Conservation (phyloP, 331 rosid genomes). For the Cucumis variabilis region DNA sequence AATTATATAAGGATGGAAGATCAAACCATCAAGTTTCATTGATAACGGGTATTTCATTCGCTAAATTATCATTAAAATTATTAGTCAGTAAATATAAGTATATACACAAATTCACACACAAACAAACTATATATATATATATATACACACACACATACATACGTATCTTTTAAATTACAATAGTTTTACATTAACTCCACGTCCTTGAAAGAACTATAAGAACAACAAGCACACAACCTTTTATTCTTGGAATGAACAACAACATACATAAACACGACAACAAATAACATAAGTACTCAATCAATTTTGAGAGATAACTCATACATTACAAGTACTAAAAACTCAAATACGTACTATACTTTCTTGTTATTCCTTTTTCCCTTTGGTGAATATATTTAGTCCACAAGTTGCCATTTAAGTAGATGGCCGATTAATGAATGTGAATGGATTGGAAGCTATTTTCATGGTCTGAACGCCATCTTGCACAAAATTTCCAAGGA, state of each 20-base stretch:
- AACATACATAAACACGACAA: not conserved
- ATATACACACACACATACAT: no score
- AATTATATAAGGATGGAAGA: no score
- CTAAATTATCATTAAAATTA: no score
- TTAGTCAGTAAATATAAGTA: no score
- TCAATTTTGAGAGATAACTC: not conserved
- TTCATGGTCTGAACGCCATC: conserved; percentile 37
- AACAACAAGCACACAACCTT: not conserved
- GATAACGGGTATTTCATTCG: no score
- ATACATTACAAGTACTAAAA: not conserved
- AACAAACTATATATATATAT: no score
- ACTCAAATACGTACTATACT: not conserved
- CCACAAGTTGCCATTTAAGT: not conserved
- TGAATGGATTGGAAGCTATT: conserved; percentile 50
- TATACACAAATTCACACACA: no score
- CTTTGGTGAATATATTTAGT: not conserved
- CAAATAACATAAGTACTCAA: not conserved
- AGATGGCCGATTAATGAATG: not conserved
- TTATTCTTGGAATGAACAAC: not conserved
- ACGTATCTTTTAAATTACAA: no score
- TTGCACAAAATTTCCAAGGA: conserved; percentile 28
- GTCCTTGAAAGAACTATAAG: not conserved
- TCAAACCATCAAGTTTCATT: no score
- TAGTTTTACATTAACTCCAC: not conserved
- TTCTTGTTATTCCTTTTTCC: not conserved